A percentile compares a stretch with the other conserved stretches of the same genome.
phyloP scores from a whole-genome alignment of 2,329 filamentous ascomycete species.

The Dryadomyces quercivorus region DNA sequence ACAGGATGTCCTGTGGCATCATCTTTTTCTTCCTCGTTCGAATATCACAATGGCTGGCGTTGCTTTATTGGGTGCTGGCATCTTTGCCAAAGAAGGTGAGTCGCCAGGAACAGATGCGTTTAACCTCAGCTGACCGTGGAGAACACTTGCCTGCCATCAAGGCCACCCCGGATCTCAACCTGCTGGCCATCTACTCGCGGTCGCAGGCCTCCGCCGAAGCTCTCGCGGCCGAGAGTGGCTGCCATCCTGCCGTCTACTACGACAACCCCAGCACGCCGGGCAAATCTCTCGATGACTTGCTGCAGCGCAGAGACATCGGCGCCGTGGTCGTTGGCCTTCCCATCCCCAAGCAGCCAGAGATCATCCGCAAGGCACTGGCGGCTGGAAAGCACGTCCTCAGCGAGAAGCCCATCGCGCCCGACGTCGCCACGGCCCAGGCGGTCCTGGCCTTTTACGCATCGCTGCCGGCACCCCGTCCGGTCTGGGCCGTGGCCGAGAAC shows the following conservation, averaged over 20 bases:
- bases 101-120: background rate
- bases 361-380: constrained; percentile 43
- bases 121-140: background rate
- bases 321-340: constrained; percentile 48
- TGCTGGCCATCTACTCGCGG: constrained; percentile 56
- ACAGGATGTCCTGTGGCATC: background rate
- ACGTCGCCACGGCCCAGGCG: constrained; percentile 21
- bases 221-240: background rate
- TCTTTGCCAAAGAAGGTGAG: constrained; percentile 16
- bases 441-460: constrained; percentile 17
- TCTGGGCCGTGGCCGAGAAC: constrained; percentile 55
- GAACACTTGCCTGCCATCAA: constrained; percentile 32
- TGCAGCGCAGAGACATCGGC: constrained; percentile 34
- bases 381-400: constrained; percentile 58
- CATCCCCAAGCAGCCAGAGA: constrained; percentile 45
- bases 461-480: constrained; percentile 19
- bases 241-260: constrained; percentile 39
- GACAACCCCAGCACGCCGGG: constrained; percentile 27
- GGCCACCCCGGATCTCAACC: constrained; percentile 28
- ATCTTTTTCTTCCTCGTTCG: background rate
- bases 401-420: constrained; percentile 56
- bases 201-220: constrained; percentile 38
- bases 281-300: constrained; percentile 30
- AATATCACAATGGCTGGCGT: constrained; percentile 10
- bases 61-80: constrained; percentile 20